phyloP scores from a whole-genome alignment of 441 rosid genomes.

The Mallotus japonicus region DNA sequence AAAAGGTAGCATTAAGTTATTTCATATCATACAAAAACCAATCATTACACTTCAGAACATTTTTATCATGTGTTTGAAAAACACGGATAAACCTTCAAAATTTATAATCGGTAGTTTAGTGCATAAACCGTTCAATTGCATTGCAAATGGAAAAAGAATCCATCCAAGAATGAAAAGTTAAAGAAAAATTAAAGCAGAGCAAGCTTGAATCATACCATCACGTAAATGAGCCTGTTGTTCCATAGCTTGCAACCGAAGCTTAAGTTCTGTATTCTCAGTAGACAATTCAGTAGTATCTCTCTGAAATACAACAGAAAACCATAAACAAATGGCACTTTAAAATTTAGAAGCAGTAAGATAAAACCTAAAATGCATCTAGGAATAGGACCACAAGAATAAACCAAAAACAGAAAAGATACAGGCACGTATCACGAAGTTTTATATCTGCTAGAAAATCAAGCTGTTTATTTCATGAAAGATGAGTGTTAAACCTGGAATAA shows the following conservation, averaged over 20 bases:
- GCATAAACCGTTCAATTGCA: not conserved
- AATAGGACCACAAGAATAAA: not conserved
- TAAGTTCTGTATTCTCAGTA: constrained; percentile 85
- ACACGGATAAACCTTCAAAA: not conserved
- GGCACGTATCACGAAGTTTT: not conserved
- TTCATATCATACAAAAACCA: not conserved
- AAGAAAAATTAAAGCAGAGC: not conserved
- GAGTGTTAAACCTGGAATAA: constrained; percentile 59
- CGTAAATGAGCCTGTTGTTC: constrained; percentile 90
- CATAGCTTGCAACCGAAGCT: constrained; percentile 87
- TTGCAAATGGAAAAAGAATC: not conserved
- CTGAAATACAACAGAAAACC: constrained; percentile 41
- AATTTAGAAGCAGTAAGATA: not conserved
- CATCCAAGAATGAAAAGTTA: constrained; percentile 1
- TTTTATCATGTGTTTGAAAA: not conserved
- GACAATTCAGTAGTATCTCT: constrained; percentile 82
- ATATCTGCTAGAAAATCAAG: not conserved
- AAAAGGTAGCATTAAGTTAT: not conserved
- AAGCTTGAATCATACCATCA: constrained; percentile 52
- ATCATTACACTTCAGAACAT: not conserved
- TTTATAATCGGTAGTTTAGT: not conserved
- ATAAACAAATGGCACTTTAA: not conserved
- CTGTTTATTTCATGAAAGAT: not conserved
- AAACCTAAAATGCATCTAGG: not conserved
- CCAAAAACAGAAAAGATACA: not conserved